Base-by-base conservation (phyloP, 192 early-diverging fungal genomes). In the Backusella australiensis region DNA sequence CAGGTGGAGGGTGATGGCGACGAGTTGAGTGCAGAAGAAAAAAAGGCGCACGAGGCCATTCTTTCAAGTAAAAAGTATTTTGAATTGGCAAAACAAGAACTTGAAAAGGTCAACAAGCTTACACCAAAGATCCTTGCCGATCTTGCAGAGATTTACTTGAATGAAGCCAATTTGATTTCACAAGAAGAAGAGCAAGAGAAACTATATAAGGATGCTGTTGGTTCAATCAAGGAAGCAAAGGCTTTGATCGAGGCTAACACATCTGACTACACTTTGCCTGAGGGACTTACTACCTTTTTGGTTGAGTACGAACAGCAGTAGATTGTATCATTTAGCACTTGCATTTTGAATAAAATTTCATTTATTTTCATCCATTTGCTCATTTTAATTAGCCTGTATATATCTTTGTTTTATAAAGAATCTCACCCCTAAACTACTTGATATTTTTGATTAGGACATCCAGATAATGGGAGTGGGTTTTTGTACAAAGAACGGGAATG, bases 241-340 rank as follows among this genome's bases (percentile, higher is more conserved):
- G 52, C 32, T 21, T 42, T 74, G 29, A 72, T 59, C 12, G 52
- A 71, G 4, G 46, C 46, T 15, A 38, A 41, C 9, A 39, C 71
- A 19, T 34, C n/a, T 21, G 76, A 75, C 15, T 76, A 70, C 53
- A 52, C 34, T 21, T 44, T 83, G 53, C 82, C 82, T 34, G 82
- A 80, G 34, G 82, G 72, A n/a, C 63, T 83, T 8, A 76, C 53
- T 21, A 67, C 21, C 26, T 83, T 83, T 72, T 49, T 83, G 21
- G 78, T 78, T n/a, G 78, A 83, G 52, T 80, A 73, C 76, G 72
- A 79, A 63, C 23, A 63, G 23, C 12, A 63, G 12, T 26, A 63
- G 67, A 53, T 21, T 49, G 15, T 6, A n/a, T 49, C 46, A 49
- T 49, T n/a, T 49, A n/a, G 4, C 46, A 49, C n/a, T n/a, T 49